A percentile compares a stretch with the other conserved stretches of the same genome.
Conservation (phyloP, 345 rosid species). For the Syzygium aromaticum region DNA sequence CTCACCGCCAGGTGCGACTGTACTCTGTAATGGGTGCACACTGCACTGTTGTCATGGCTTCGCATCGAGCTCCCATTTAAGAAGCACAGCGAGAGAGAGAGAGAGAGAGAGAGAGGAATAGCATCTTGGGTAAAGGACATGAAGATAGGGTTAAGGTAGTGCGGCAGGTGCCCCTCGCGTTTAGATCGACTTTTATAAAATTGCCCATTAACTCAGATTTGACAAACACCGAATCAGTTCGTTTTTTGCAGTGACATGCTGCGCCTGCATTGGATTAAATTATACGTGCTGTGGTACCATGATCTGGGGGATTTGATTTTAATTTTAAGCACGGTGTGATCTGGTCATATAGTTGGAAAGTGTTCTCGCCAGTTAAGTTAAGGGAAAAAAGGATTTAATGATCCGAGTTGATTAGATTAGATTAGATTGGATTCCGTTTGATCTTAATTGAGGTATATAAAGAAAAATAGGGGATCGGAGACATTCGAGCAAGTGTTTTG, state of each 20-base stretch:
- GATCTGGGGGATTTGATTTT: not conserved
- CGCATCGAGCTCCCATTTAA: slow-evolving; percentile 10
- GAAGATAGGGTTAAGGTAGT: slow-evolving; percentile 19
- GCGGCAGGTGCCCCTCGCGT: slow-evolving; percentile 14
- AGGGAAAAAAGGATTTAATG: not conserved
- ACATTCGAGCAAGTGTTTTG: not conserved
- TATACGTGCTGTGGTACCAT: not conserved
- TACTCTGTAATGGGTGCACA: too few species aligned
- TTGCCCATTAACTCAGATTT: not conserved
- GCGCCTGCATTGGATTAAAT: not conserved
- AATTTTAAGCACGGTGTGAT: not conserved
- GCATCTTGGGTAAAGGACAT: slow-evolving; percentile 66
- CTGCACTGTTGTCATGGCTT: not conserved
- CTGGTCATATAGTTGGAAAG: not conserved
- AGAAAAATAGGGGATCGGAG: not conserved
- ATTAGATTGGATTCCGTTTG: not conserved
- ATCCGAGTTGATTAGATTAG: not conserved
- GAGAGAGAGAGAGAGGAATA: slow-evolving; percentile 11
- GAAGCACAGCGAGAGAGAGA: not conserved
- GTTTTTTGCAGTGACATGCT: not conserved
- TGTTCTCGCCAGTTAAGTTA: not conserved
- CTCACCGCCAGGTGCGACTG: not conserved
- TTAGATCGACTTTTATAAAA: slow-evolving; percentile 42
- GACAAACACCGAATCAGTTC: too few species aligned
- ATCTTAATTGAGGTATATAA: not conserved